phyloP scores from a whole-genome alignment of 1,284 basidiomycete species.

The Clitocybe nebularis region DNA sequence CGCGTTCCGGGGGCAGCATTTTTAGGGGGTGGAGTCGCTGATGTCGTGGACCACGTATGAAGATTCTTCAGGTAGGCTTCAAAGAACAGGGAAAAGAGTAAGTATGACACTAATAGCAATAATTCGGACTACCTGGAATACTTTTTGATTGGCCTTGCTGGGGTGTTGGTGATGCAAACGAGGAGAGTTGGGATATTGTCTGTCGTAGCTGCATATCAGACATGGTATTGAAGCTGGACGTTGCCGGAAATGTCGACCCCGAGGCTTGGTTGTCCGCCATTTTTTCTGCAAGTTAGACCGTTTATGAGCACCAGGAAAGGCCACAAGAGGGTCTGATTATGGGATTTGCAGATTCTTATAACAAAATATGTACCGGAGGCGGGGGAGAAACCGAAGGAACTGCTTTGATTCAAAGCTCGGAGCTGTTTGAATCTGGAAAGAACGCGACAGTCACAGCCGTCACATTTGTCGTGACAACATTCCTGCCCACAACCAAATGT shows the following conservation, averaged over 20 bases:
- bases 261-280: slow-evolving; percentile 25
- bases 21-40: slow-evolving; percentile 45
- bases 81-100: slow-evolving; percentile 8
- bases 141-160: slow-evolving; percentile 41
- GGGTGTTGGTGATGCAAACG: slow-evolving; percentile 40
- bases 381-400: too few relatives aligned
- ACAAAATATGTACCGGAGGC: too few relatives aligned
- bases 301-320: too few relatives aligned
- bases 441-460: slow-evolving; percentile 15
- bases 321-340: too few relatives aligned
- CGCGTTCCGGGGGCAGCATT: slow-evolving; percentile 26
- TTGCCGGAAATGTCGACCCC: slow-evolving; percentile 18
- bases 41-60: slow-evolving; percentile 55
- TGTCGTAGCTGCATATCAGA: slow-evolving; percentile 56
- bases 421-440: slow-evolving; percentile 3
- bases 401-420: not conserved
- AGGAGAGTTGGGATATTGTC: slow-evolving; percentile 50
- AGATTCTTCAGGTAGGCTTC: slow-evolving; percentile 62
- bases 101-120: slow-evolving; percentile 11
- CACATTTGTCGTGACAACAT: slow-evolving; percentile 7
- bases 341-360: too few relatives aligned
- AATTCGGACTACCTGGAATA: slow-evolving; percentile 15
- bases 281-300: too few relatives aligned
- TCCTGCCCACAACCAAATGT: slow-evolving; percentile 3
- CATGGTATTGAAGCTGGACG: slow-evolving; percentile 32